Evolutionary conservation across 208 protist genomes (phyloP), one percentile per base, ranked within the genome.

Genomic region (Herpetomonas samuelpessoai): DNA sequence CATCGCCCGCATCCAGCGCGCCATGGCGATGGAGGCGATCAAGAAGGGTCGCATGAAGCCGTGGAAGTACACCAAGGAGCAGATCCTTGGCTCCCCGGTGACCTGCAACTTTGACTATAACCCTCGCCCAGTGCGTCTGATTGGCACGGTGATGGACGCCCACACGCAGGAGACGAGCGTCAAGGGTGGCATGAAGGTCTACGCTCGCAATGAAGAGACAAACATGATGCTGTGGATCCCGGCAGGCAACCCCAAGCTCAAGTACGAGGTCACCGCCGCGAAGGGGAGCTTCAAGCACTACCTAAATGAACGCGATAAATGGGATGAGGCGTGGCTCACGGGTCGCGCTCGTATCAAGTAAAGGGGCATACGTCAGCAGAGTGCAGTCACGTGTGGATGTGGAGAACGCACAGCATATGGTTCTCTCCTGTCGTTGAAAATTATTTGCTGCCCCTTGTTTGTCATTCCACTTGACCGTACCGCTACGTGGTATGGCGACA

Each of bases 161-260:
- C 86, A 93, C 74, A 88, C 84, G 22, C 69, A 81, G 67, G 84
- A 96, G 74, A 92, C 86, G 31, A 96, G 87, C 56, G 83, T 96
- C 39, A 93, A 93, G 69, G 90, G 90, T 1, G 90, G 90, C 1
- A 51, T 96, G 52, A 96, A 96, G 81, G 87, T 96, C 46, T 93
- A 92, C 71, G 81, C 90, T 16, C 71, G 85, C 6, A 93, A 89
- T 57, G 90, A 96, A 62, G 86, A 96, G 67, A 83, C 90, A 30
- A 96, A 96, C 70, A 91, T 96, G 80, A 92, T 92, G 84, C 58
- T 96, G 39, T 96, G 90, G 87, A 79, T 96, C 24, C 90, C 90
- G 0, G 81, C 84, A 0, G 80, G 82, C 19, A 96, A 93, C 56
- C 90, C 86, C n/a, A 93, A 93, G 74, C 68, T 96, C 31, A 92